Conservation (phyloP, 805 yeast genomes). For the Isabelozyma heimii region DNA sequence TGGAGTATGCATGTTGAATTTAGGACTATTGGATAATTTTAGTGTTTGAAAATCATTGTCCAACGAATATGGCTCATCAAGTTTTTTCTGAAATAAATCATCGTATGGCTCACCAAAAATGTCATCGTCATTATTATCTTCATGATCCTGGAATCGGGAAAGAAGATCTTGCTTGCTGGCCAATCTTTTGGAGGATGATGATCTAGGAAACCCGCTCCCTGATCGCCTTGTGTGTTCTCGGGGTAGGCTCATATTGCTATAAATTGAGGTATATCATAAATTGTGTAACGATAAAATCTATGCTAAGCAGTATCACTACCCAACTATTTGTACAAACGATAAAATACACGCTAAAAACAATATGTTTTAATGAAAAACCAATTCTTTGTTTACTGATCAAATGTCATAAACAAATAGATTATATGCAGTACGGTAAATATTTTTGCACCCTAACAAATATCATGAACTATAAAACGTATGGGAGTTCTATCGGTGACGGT, state of each 20-base stretch:
- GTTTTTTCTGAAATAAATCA: slow-evolving; percentile 21
- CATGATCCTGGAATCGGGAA: slow-evolving; percentile 16
- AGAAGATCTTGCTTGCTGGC: slow-evolving; percentile 18
- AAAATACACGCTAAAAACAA: not conserved
- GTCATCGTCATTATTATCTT: slow-evolving; percentile 1
- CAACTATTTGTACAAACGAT: too few relatives aligned
- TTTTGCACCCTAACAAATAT: not conserved
- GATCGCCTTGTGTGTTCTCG: not conserved
- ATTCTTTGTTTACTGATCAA: not conserved
- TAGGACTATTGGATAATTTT: slow-evolving; percentile 6
- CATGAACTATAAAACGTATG: not conserved
- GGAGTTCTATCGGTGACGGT: slow-evolving; percentile 6
- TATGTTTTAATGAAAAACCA: not conserved
- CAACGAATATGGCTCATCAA: slow-evolving; percentile 7
- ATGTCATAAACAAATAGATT: not conserved
- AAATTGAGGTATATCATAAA: not conserved
- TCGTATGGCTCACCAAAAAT: slow-evolving; percentile 4
- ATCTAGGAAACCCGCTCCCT: not conserved
- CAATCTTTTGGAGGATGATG: not conserved
- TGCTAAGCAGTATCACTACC: too few relatives aligned
- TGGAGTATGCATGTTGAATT: not conserved
- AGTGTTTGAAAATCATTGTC: slow-evolving; percentile 27
- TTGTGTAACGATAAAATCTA: too few relatives aligned
- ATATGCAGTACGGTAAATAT: not conserved
- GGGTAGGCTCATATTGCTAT: not conserved